Percentiles rank a stretch among this genome's conserved stretches.
Conservation (phyloP, 2,329 filamentous ascomycete genomes). For the Hypoxylon sp. region DNA sequence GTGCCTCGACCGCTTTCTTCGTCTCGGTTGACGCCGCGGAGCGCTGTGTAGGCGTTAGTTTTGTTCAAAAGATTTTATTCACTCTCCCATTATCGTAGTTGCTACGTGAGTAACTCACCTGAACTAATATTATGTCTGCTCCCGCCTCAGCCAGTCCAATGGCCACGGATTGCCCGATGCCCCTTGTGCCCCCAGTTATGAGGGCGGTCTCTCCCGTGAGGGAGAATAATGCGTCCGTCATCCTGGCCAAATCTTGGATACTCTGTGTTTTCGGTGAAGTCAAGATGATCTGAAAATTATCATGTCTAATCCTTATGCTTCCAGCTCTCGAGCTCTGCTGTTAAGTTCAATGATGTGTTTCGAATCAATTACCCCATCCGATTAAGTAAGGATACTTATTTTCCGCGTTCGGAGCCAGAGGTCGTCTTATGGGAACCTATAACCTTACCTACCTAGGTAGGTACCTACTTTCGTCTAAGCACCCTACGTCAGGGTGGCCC, state of each 20-base stretch:
- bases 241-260: not conserved
- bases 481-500: conserved; percentile 5
- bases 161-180: conserved; percentile 71
- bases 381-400: not conserved
- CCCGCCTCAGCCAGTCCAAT: conserved; percentile 72
- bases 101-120: conserved; percentile 57
- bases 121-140: conserved; percentile 69
- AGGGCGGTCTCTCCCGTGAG: conserved; percentile 71
- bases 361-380: conserved; percentile 15
- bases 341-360: conserved; percentile 16
- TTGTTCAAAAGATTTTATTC: not conserved
- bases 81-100: not conserved
- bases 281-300: conserved; percentile 1
- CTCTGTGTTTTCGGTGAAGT: not conserved
- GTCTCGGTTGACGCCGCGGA: conserved; percentile 65
- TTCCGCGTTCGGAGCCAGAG: conserved; percentile 38
- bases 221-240: conserved; percentile 62
- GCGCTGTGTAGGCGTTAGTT: conserved; percentile 54
- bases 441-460: too few species aligned
- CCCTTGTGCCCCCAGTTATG: conserved; percentile 70
- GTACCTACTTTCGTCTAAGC: not conserved
- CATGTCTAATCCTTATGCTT: not conserved
- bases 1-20: conserved; percentile 71
- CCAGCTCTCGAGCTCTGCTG: not conserved
- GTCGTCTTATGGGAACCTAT: not conserved